A percentile compares a stretch with the other conserved stretches of the same genome.
Conservation (phyloP, 208 protist genomes). For the Acanthamoeba quina region DNA sequence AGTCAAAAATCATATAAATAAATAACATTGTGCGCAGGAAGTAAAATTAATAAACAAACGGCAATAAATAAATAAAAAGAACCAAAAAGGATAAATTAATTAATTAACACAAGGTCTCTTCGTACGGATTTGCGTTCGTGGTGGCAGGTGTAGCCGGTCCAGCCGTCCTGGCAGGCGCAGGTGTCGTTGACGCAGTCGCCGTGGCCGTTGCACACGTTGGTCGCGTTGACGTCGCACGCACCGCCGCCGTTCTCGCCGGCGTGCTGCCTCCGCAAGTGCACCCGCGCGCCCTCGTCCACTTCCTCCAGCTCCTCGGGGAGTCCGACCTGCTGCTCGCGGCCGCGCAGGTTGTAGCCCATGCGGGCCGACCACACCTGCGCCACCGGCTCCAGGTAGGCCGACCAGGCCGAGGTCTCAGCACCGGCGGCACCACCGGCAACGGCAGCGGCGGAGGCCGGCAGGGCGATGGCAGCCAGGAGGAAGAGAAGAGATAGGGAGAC, state of each 20-base stretch:
- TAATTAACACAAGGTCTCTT: not conserved
- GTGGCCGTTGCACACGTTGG: slow-evolving; percentile 1
- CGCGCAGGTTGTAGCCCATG: not conserved
- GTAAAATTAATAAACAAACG: no score
- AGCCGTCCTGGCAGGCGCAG: not conserved
- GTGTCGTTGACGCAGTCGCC: not conserved
- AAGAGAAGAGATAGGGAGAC: no score
- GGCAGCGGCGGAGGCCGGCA: not conserved
- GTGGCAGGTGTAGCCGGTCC: not conserved
- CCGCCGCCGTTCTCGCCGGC: slow-evolving; percentile 1
- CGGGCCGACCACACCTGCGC: not conserved
- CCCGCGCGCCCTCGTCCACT: not conserved
- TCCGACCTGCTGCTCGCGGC: not conserved
- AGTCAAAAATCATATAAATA: no score
- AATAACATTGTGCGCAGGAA: no score
- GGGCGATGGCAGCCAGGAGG: not conserved
- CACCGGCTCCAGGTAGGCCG: not conserved
- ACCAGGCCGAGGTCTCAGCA: not conserved
- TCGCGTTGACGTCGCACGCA: not conserved
- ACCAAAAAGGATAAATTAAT: no score
- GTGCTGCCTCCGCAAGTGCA: not conserved
- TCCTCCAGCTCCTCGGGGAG: not conserved
- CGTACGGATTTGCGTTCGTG: slow-evolving; percentile 22
- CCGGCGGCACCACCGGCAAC: not conserved
- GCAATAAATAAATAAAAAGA: no score